phyloP scores from a whole-genome alignment of 2,329 filamentous ascomycete species.

The Malbranchea cinnamomea region DNA sequence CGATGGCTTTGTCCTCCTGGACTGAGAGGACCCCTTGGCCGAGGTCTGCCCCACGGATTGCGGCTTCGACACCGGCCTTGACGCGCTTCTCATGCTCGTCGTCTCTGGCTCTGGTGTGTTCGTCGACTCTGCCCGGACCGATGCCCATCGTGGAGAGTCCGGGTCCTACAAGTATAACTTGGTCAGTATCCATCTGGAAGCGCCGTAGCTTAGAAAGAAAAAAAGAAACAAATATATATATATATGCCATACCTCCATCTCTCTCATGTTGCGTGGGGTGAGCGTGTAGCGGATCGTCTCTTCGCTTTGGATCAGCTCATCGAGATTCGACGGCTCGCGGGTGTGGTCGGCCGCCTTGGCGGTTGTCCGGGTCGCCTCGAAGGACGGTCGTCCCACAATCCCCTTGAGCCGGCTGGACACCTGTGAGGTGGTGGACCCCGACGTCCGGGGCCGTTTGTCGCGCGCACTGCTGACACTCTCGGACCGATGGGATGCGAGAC shows the following conservation, averaged over 20 bases:
- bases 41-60: conserved; percentile 1
- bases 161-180: conserved; percentile 15
- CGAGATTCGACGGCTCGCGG: conserved; percentile 51
- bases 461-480: conserved; percentile 24
- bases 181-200: too few relatives aligned
- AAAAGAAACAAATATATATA: too few relatives aligned
- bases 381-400: conserved; percentile 21
- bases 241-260: conserved; percentile 56
- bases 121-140: conserved; percentile 18
- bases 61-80: neutral
- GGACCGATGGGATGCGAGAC: conserved; percentile 20
- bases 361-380: neutral
- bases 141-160: conserved; percentile 19
- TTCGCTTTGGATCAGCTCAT: conserved; percentile 67
- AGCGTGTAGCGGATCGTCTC: conserved; percentile 72
- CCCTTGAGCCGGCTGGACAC: conserved; percentile 29
- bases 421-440: conserved; percentile 26
- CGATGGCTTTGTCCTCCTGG: conserved; percentile 6
- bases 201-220: neutral
- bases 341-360: conserved; percentile 1
- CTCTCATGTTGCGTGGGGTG: conserved; percentile 64
- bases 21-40: neutral
- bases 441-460: conserved; percentile 24
- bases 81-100: conserved; percentile 1
- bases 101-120: neutral